Conservation (phyloP, 768 basidiomycete genomes). For the Arthromyces matolae region DNA sequence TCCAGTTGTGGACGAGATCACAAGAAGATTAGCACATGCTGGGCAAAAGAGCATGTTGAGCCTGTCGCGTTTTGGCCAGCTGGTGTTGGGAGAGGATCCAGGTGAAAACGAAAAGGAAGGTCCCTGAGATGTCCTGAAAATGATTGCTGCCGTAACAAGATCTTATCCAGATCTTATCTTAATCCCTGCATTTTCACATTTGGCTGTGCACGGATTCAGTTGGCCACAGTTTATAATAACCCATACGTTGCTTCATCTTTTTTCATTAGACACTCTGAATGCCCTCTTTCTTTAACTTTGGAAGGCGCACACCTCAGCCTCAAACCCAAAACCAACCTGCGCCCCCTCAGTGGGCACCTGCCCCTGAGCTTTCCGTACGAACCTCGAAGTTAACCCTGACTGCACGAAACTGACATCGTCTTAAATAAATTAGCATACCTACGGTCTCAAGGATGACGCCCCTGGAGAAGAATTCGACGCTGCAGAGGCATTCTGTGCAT, state of each 20-base stretch:
- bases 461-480: slow-evolving; percentile 49
- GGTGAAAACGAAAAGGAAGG: too few species aligned
- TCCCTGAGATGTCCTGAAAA: too few species aligned
- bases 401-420: not conserved
- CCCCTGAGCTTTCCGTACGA: slow-evolving; percentile 46
- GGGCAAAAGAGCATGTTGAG: slow-evolving; percentile 86
- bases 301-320: slow-evolving; percentile 5
- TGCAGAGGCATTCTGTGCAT: slow-evolving; percentile 48
- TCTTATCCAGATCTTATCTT: slow-evolving; percentile 19
- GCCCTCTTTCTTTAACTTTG: slow-evolving; percentile 11
- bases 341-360: slow-evolving; percentile 59
- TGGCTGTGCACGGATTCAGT: too few species aligned
- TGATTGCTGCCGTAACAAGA: not conserved
- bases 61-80: not conserved
- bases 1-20: slow-evolving; percentile 72
- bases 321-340: slow-evolving; percentile 1
- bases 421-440: slow-evolving; percentile 29
- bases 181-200: not conserved
- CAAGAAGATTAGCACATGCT: slow-evolving; percentile 84
- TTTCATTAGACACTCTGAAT: slow-evolving; percentile 4
- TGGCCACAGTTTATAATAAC: too few species aligned
- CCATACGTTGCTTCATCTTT: not conserved
- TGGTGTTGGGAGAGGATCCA: not conserved
- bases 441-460: slow-evolving; percentile 56
- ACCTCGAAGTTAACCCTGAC: not conserved